phyloP scores from a whole-genome alignment of 1,139 yeast species.

The Zygotorulaspora mrakii region DNA sequence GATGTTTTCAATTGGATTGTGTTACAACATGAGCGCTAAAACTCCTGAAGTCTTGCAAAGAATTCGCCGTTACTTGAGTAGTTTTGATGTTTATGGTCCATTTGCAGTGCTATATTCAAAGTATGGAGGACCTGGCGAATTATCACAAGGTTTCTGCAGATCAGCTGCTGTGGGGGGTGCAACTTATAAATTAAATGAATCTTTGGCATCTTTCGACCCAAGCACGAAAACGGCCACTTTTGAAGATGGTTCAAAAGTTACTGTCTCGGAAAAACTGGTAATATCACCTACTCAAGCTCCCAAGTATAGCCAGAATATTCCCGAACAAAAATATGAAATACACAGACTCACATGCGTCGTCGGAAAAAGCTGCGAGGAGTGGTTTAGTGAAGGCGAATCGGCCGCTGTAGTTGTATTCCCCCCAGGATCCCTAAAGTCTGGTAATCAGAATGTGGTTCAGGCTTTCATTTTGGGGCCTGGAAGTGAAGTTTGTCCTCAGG shows the following conservation, averaged over 20 bases:
- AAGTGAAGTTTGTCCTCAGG: slow-evolving; percentile 83
- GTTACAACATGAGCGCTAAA: slow-evolving; percentile 54
- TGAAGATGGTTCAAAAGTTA: slow-evolving; percentile 70
- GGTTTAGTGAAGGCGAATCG: slow-evolving; percentile 83
- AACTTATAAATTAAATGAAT: slow-evolving; percentile 77
- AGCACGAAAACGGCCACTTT: slow-evolving; percentile 62
- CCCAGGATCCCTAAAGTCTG: slow-evolving; percentile 69
- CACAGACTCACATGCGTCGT: slow-evolving; percentile 80
- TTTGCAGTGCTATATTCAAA: slow-evolving; percentile 91
- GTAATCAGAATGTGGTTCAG: slow-evolving; percentile 73
- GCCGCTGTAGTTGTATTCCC: slow-evolving; percentile 92
- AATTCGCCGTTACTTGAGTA: slow-evolving; percentile 74
- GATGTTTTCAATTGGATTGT: slow-evolving; percentile 79
- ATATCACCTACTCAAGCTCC: slow-evolving; percentile 71
- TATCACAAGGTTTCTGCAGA: slow-evolving; percentile 94
- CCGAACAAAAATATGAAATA: slow-evolving; percentile 49
- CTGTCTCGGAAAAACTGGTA: slow-evolving; percentile 72
- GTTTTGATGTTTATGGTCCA: slow-evolving; percentile 90
- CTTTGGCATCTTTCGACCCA: slow-evolving; percentile 61
- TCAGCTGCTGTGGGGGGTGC: slow-evolving; percentile 99
- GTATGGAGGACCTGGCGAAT: slow-evolving; percentile 95
- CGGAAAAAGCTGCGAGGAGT: slow-evolving; percentile 80
- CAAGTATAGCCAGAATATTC: slow-evolving; percentile 35
- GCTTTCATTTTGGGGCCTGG: slow-evolving; percentile 86
- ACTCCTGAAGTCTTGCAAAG: slow-evolving; percentile 75